phyloP scores from a whole-genome alignment of 2,329 filamentous ascomycete genomes.

The Apiospora malaysiana region DNA sequence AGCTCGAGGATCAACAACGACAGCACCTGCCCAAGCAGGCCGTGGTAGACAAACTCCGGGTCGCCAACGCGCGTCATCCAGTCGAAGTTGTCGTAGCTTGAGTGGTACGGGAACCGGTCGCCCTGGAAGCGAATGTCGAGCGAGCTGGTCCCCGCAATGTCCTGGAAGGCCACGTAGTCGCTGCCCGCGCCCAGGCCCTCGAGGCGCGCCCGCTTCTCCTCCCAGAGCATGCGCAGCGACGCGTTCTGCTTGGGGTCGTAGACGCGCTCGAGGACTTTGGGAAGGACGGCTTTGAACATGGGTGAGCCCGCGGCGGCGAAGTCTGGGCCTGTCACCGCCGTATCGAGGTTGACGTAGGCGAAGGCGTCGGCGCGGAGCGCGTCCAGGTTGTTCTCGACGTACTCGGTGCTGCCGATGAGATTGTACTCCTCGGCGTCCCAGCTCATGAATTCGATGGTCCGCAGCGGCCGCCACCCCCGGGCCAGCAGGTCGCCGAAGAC shows the following conservation, averaged over 20 bases:
- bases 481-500: slow-evolving; percentile 80
- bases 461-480: slow-evolving; percentile 85
- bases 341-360: slow-evolving; percentile 91
- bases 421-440: slow-evolving; percentile 98
- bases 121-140: slow-evolving; percentile 83
- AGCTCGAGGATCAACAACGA: slow-evolving; percentile 85
- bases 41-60: slow-evolving; percentile 82
- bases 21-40: slow-evolving; percentile 77
- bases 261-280: slow-evolving; percentile 76
- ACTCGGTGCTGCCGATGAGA: slow-evolving; percentile 91
- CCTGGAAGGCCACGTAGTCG: slow-evolving; percentile 90
- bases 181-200: slow-evolving; percentile 75
- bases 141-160: slow-evolving; percentile 86
- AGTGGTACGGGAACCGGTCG: slow-evolving; percentile 72
- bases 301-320: slow-evolving; percentile 85
- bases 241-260: slow-evolving; percentile 73
- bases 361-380: slow-evolving; percentile 74
- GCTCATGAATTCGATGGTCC: slow-evolving; percentile 96
- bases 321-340: slow-evolving; percentile 75
- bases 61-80: slow-evolving; percentile 85
- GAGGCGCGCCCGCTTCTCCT: slow-evolving; percentile 64
- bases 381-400: slow-evolving; percentile 84
- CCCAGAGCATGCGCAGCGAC: slow-evolving; percentile 79
- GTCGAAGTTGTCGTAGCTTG: slow-evolving; percentile 88
- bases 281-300: slow-evolving; percentile 74